A percentile compares a stretch with the other conserved stretches of the same genome.
Conservation (phyloP, 2,329 filamentous ascomycete genomes). For the Calonectria hongkongensis region DNA sequence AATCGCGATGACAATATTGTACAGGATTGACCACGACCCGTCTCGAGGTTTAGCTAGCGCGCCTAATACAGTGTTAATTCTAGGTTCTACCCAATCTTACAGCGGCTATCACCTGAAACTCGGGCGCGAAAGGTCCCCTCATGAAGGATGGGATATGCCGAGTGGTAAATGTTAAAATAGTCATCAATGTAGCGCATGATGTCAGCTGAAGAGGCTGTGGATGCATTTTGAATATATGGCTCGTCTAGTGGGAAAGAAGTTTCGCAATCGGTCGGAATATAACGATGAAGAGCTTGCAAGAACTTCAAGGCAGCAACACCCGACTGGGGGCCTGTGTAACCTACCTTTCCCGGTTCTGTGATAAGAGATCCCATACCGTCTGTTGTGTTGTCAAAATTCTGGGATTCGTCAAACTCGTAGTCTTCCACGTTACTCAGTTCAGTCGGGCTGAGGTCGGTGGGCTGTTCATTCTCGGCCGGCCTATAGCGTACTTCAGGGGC, state of each 20-base stretch:
- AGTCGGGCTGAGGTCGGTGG: slow-evolving; percentile 26
- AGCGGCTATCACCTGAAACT: slow-evolving; percentile 27
- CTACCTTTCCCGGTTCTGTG: slow-evolving; percentile 39
- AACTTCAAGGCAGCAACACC: slow-evolving; percentile 44
- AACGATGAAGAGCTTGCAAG: slow-evolving; percentile 39
- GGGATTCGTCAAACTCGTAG: slow-evolving; percentile 42
- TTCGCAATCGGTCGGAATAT: slow-evolving; percentile 32
- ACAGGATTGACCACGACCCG: slow-evolving; percentile 50
- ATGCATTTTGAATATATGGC: slow-evolving; percentile 13
- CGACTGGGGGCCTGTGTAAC: slow-evolving; percentile 45
- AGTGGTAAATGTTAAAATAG: slow-evolving; percentile 64
- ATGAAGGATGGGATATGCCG: slow-evolving; percentile 64
- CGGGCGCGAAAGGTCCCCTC: slow-evolving; percentile 63
- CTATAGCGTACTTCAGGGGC: slow-evolving; percentile 33
- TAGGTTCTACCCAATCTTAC: not conserved
- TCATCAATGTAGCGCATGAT: slow-evolving; percentile 53
- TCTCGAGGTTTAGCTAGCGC: slow-evolving; percentile 43
- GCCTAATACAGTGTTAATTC: slow-evolving; percentile 34
- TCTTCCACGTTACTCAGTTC: slow-evolving; percentile 41
- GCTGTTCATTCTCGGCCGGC: slow-evolving; percentile 23
- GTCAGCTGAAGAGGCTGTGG: slow-evolving; percentile 30
- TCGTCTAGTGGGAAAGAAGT: slow-evolving; percentile 33
- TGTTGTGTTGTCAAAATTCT: slow-evolving; percentile 40
- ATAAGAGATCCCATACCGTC: slow-evolving; percentile 46
- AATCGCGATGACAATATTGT: slow-evolving; percentile 57